Evolutionary conservation across 129 eudicot genomes (phyloP), one percentile per base, ranked within the genome.

Genomic region (Solidago caesia): DNA sequence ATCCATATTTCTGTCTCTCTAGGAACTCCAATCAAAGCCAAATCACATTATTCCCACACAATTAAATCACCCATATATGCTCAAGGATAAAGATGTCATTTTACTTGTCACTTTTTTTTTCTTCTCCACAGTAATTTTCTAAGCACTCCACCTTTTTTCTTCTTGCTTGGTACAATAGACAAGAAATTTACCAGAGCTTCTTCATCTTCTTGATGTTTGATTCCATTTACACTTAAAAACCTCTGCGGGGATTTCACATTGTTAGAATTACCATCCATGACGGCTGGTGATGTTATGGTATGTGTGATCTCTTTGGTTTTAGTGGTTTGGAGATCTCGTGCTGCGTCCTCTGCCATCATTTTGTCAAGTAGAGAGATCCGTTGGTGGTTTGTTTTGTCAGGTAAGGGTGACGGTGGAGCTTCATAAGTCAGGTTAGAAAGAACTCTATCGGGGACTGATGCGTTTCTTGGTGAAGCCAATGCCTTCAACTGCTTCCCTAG

Each of bases 401-500:
- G 9, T 72, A 71, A 8, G 77, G 75, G 71, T 11, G 73, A 65
- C 65, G 87, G 44, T 21, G 74, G 70, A 44, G 78, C 66, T 75
- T 57, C 75, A 5, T 75, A 53, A 16, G 83, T 58, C 27, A 93
- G 87, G 45, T 82, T 82, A 5, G 81, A 67, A 39, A 66, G 47
- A 66, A 82, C 53, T 46, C 73, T 82, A 60, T 89, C 89, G 6
- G 85, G 86, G 74, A 80, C 82, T 48, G 75, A 47, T 66, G 95
- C 14, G 14, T 92, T 82, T 62, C n/a, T 68, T 2, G 92, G 91
- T 55, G 91, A 82, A 75, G 97, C 86, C 73, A 94, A 72, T 66
- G 96, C 93, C 82, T 89, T 75, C 64, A 94, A 77, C 74, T 94
- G 99, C 85, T 89, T 91, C 59, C 99, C 97, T n/a, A 94, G 81